These are phyloP conservation scores for Aspergillus diversus DNA, from an alignment of 495 filamentous ascomycete species.

Conservation along the genomic window DNA sequence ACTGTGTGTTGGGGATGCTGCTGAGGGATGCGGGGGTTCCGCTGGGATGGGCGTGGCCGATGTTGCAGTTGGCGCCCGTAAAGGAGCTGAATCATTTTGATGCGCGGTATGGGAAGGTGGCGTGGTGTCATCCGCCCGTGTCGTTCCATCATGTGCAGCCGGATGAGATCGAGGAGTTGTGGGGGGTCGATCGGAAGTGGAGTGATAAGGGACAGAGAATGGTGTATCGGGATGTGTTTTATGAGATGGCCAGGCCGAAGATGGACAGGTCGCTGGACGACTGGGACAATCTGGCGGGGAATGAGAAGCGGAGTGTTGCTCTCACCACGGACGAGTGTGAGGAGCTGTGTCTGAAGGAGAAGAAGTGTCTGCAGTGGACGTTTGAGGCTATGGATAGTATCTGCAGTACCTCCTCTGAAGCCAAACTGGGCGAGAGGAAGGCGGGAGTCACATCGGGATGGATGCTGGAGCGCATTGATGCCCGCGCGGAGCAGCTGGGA, in stretches of 20 bases:
- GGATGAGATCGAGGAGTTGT: constrained; percentile 41
- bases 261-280: constrained; percentile 23
- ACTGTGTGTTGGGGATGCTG: constrained; percentile 50
- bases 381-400: constrained; percentile 25
- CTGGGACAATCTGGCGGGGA: constrained; percentile 35
- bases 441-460: constrained; percentile 31
- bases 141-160: constrained; percentile 54
- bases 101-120: constrained; percentile 34
- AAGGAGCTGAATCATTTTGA: constrained; percentile 47
- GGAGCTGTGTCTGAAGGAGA: constrained; percentile 35
- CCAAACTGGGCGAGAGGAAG: constrained; percentile 21
- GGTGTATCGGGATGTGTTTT: constrained; percentile 24
- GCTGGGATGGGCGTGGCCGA: constrained; percentile 43
- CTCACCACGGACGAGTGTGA: constrained; percentile 38
- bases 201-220: constrained; percentile 12
- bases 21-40: constrained; percentile 38
- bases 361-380: constrained; percentile 45
- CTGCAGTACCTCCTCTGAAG: constrained; percentile 34
- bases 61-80: constrained; percentile 34
- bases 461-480: constrained; percentile 37
- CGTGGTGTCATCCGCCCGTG: constrained; percentile 55
- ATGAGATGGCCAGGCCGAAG: constrained; percentile 4
- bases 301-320: constrained; percentile 13
- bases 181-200: constrained; percentile 47
- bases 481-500: constrained; percentile 21